Conservation (phyloP, 176 grass and related monocot species). For the Hyparrhenia diplandra region DNA sequence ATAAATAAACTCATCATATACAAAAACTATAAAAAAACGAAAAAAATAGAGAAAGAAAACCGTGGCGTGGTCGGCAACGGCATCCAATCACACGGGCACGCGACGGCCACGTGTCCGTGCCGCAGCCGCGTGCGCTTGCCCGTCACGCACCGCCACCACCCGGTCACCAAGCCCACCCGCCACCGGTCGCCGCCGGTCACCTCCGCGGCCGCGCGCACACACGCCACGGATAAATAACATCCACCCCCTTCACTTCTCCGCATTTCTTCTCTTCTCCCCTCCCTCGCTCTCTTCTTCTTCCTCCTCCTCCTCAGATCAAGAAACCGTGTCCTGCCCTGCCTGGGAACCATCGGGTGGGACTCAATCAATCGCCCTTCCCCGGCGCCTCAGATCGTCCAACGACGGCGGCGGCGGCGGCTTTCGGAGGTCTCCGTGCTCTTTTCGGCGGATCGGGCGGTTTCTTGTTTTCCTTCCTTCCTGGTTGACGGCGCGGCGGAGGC, state of each 20-base stretch:
- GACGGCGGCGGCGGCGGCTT: not conserved
- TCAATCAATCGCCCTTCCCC: not conserved
- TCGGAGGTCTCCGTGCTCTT: not conserved
- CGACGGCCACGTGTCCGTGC: slow-evolving; percentile 38
- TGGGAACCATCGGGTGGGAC: slow-evolving; percentile 22
- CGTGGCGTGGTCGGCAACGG: slow-evolving; percentile 27
- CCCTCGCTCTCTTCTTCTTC: not conserved
- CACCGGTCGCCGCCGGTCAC: slow-evolving; percentile 44
- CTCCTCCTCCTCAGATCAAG: slow-evolving; percentile 42
- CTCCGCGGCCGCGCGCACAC: not conserved
- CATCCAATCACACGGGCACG: slow-evolving; percentile 25
- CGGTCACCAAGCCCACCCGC: slow-evolving; percentile 3
- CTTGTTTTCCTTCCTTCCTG: too few relatives aligned
- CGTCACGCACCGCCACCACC: not conserved
- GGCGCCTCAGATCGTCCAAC: slow-evolving; percentile 12
- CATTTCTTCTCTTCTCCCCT: slow-evolving; percentile 19
- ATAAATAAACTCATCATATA: too few relatives aligned
- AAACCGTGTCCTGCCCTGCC: slow-evolving; percentile 57
- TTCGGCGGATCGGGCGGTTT: slow-evolving; percentile 20
- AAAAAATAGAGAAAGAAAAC: not conserved
- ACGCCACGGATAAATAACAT: slow-evolving; percentile 40
- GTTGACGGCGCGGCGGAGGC: not conserved
- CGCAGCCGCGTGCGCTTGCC: slow-evolving; percentile 9
- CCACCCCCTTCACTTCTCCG: not conserved
- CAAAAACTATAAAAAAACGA: not conserved